These are phyloP conservation scores for Physaria fendleri DNA, from an alignment of 345 rosid genomes.

Conservation along the genomic window DNA sequence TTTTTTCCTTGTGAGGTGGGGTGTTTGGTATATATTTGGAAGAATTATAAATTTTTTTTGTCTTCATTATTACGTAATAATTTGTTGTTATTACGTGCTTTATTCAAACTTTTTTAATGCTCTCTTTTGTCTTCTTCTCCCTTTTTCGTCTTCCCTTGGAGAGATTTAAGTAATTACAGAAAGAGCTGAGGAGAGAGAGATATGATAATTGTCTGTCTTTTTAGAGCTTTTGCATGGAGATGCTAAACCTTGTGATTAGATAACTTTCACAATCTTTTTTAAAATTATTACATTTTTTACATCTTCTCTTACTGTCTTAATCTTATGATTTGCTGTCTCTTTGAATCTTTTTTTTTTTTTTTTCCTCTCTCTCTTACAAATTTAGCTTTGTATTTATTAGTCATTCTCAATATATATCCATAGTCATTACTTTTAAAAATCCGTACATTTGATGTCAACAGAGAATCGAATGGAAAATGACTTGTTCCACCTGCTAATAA, in stretches of 20 bases:
- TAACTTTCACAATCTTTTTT: background rate
- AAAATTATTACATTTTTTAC: background rate
- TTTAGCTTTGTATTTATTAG: background rate
- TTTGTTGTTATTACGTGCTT: constrained; percentile 28
- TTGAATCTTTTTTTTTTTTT: background rate
- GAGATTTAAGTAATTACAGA: constrained; percentile 10
- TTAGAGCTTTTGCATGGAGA: background rate
- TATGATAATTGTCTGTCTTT: constrained; percentile 12
- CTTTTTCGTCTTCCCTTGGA: constrained; percentile 1
- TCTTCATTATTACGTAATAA: constrained; percentile 25
- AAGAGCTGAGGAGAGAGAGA: background rate
- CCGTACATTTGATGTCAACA: constrained; percentile 2
- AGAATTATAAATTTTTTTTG: background rate
- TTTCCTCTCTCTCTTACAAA: background rate
- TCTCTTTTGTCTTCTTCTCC: constrained; percentile 20
- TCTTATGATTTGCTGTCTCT: background rate
- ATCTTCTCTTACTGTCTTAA: background rate
- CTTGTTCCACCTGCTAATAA: constrained; percentile 10
- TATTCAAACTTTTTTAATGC: constrained; percentile 22
- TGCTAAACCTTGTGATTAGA: background rate
- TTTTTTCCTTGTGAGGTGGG: no score
- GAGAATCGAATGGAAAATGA: constrained; percentile 27
- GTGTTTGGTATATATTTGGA: constrained; percentile 27
- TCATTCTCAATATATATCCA: constrained; percentile 6
- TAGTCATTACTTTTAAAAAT: constrained; percentile 15